phyloP scores from a whole-genome alignment of 2,329 filamentous ascomycete genomes.

The Nannizziopsis arthrosporioides region DNA sequence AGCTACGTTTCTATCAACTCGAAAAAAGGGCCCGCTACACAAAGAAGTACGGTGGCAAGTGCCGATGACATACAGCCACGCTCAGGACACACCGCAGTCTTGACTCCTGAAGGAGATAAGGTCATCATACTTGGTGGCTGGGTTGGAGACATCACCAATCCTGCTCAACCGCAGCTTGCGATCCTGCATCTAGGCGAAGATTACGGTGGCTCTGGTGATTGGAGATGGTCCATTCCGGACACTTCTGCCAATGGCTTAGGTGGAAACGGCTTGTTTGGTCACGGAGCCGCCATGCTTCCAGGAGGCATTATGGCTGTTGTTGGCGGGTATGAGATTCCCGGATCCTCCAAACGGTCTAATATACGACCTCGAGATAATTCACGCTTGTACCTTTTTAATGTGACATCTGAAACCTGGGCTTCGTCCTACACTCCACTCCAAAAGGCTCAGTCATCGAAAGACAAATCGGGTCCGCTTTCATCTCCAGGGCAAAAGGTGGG shows the following conservation, averaged over 20 bases:
- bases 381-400: conserved; percentile 49
- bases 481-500: conserved; percentile 41
- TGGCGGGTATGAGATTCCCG: conserved; percentile 46
- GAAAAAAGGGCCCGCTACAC: not conserved
- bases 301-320: conserved; percentile 51
- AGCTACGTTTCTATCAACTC: conserved; percentile 59
- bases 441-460: conserved; percentile 15
- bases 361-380: conserved; percentile 28
- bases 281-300: conserved; percentile 50
- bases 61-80: conserved; percentile 54
- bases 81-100: conserved; percentile 76
- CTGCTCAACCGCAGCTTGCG: conserved; percentile 71
- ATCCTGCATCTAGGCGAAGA: conserved; percentile 63
- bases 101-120: conserved; percentile 66
- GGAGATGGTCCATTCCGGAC: conserved; percentile 35
- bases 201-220: conserved; percentile 46
- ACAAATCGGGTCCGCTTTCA: conserved; percentile 19
- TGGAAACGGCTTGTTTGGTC: conserved; percentile 47
- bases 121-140: conserved; percentile 79
- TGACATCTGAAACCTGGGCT: conserved; percentile 49
- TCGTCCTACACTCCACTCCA: conserved; percentile 44
- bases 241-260: conserved; percentile 31
- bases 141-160: conserved; percentile 67
- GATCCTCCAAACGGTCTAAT: conserved; percentile 29
- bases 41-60: conserved; percentile 22